A percentile compares a stretch with the other conserved stretches of the same genome.
Evolutionary conservation across 768 basidiomycete genomes (phyloP).

Genomic region (Coprinellus micaceus): DNA sequence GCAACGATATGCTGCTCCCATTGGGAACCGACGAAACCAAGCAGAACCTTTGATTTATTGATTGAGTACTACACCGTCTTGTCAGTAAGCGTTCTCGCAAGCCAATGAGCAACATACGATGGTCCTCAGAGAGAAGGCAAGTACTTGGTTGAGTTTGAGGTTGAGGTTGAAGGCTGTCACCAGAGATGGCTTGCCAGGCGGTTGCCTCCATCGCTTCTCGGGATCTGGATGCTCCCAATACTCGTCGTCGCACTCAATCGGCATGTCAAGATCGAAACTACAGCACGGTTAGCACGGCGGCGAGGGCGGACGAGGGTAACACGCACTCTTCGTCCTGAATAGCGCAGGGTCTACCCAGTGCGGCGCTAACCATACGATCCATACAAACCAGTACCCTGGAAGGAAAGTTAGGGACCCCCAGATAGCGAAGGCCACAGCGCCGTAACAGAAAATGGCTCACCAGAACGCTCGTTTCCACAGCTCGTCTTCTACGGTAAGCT

Average conservation of each 20-base stretch:
- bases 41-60: constrained; percentile 63
- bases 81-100: background rate
- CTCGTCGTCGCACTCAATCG: constrained; percentile 65
- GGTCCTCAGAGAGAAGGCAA: constrained; percentile 60
- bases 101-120: constrained; percentile 43
- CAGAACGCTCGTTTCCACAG: constrained; percentile 73
- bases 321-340: constrained; percentile 78
- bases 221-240: constrained; percentile 62
- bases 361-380: constrained; percentile 48
- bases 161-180: constrained; percentile 53
- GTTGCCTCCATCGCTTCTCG: constrained; percentile 64
- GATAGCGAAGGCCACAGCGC: background rate
- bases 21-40: constrained; percentile 56
- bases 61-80: constrained; percentile 68
- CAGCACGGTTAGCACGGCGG: background rate
- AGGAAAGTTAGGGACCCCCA: background rate
- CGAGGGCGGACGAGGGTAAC: background rate
- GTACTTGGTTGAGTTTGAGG: constrained; percentile 59
- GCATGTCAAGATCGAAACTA: constrained; percentile 74
- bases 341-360: constrained; percentile 69
- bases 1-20: constrained; percentile 72
- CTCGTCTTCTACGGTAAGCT: constrained; percentile 57
- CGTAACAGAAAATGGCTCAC: constrained; percentile 23
- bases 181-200: constrained; percentile 54
- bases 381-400: constrained; percentile 54